phyloP scores from a whole-genome alignment of 2,329 filamentous ascomycete species.

The Helminthosporium solani region DNA sequence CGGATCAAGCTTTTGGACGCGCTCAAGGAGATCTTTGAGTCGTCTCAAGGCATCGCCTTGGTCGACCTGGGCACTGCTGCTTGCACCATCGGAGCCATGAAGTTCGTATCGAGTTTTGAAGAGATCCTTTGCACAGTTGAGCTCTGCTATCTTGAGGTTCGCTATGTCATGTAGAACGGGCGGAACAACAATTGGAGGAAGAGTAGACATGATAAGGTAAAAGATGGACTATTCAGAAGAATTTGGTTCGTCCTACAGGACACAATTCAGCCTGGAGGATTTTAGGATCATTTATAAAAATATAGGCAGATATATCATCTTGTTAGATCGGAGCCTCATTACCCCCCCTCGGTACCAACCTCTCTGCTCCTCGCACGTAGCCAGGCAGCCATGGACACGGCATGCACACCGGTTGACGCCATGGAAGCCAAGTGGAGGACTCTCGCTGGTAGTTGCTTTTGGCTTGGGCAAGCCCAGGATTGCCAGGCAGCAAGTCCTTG shows the following conservation, averaged over 20 bases:
- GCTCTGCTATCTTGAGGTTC: slow-evolving; percentile 55
- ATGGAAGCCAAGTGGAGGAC: neutral
- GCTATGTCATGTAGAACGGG: slow-evolving; percentile 22
- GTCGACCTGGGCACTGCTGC: slow-evolving; percentile 23
- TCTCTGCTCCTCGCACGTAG: neutral
- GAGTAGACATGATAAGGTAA: slow-evolving; percentile 7
- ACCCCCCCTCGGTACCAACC: neutral
- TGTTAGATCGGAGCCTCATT: neutral
- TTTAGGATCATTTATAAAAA: too few relatives aligned
- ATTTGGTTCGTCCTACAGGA: too few relatives aligned
- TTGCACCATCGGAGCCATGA: too few relatives aligned
- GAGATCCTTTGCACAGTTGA: slow-evolving; percentile 53
- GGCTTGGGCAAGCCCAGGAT: neutral
- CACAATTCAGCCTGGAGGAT: too few relatives aligned
- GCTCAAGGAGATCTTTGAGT: slow-evolving; percentile 38
- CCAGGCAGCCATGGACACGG: neutral
- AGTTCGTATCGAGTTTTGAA: slow-evolving; percentile 51
- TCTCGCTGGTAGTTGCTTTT: neutral
- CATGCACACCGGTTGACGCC: neutral
- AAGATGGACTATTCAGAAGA: neutral
- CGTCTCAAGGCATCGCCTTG: slow-evolving; percentile 30
- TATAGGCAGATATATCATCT: neutral
- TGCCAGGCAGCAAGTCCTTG: neutral
- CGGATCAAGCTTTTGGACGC: slow-evolving; percentile 39
- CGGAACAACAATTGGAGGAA: slow-evolving; percentile 14